Percentiles rank a stretch among this genome's conserved stretches.
Conservation (phyloP, 2,329 filamentous ascomycete species). For the Alternaria sp. region DNA sequence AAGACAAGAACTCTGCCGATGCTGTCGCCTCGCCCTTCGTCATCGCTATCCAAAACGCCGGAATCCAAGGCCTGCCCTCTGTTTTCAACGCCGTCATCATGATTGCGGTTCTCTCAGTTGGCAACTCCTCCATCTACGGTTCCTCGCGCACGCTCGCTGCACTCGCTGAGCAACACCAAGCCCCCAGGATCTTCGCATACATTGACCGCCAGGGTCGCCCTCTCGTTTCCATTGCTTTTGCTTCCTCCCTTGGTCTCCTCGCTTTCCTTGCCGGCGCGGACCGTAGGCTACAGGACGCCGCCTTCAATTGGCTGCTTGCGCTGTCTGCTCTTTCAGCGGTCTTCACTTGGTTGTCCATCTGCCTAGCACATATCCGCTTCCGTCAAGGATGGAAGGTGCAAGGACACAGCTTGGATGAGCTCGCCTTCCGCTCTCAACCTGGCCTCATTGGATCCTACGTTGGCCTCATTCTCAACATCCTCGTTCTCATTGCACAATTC, state of each 20-base stretch:
- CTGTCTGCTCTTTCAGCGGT: constrained; percentile 75
- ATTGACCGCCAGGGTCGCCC: constrained; percentile 68
- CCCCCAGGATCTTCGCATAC: constrained; percentile 64
- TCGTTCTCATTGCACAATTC: constrained; percentile 84
- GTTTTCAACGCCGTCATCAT: constrained; percentile 97
- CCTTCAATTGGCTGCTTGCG: constrained; percentile 72
- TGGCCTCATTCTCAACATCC: constrained; percentile 75
- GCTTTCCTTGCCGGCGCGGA: constrained; percentile 61
- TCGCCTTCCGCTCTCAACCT: constrained; percentile 81
- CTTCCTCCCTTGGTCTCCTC: constrained; percentile 65
- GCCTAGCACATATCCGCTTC: constrained; percentile 67
- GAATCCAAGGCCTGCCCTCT: constrained; percentile 79
- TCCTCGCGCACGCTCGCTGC: constrained; percentile 89
- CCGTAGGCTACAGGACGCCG: constrained; percentile 48
- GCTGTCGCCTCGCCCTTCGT: constrained; percentile 87
- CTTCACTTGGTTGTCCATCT: constrained; percentile 77
- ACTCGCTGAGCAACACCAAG: constrained; percentile 77
- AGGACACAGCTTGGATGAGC: constrained; percentile 71
- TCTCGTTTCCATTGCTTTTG: constrained; percentile 60
- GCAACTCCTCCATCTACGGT: constrained; percentile 90
- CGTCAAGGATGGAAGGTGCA: constrained; percentile 66
- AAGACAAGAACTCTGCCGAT: constrained; percentile 64
- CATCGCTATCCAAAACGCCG: constrained; percentile 85
- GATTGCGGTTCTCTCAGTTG: constrained; percentile 86
- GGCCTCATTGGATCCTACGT: constrained; percentile 82